These are phyloP conservation scores for Amanita polypyramis DNA, from an alignment of 768 basidiomycete genomes.

Conservation along the genomic window DNA sequence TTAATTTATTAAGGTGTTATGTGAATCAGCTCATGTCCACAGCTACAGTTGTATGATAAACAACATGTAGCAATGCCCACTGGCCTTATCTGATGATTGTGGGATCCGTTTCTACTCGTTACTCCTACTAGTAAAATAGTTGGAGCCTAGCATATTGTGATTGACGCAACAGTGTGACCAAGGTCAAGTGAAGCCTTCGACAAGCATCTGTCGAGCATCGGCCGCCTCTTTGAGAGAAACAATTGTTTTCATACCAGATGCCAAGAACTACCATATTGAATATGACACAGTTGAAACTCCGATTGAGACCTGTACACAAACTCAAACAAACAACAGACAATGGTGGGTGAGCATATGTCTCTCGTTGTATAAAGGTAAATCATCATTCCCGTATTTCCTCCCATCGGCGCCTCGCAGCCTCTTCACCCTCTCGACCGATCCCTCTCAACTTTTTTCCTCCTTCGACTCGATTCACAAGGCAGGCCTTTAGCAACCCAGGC, in stretches of 20 bases:
- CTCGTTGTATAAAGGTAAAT: no score
- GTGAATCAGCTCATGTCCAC: neutral
- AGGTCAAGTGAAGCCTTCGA: conserved; percentile 20
- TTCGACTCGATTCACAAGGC: neutral
- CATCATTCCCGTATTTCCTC: neutral
- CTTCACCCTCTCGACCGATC: neutral
- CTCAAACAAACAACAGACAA: no score
- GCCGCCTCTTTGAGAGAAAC: no score
- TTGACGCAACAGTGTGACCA: no score
- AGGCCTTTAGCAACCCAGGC: conserved; percentile 4
- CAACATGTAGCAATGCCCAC: conserved; percentile 20
- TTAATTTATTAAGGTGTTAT: neutral
- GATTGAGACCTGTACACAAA: no score
- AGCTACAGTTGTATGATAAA: conserved; percentile 17
- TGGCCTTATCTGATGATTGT: conserved; percentile 15
- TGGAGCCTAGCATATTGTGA: conserved; percentile 14
- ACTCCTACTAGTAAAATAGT: conserved; percentile 15
- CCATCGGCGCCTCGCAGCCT: neutral
- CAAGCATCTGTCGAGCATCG: conserved; percentile 19
- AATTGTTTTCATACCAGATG: no score
- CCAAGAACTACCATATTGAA: no score
- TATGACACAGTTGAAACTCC: no score
- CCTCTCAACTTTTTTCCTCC: no score
- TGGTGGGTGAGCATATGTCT: no score
- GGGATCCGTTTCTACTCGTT: conserved; percentile 17